Percentiles rank a stretch among this genome's conserved stretches.
Evolutionary conservation across 129 eudicot genomes (phyloP).

Genomic region (sunflower (Helianthus annuus)): HanXRQr2.0-SUNRISE NC_035441.2:57741895-57742394

Average conservation of each 20-base stretch:
- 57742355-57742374: conserved; percentile 99
- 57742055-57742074: conserved; percentile 52
- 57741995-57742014: conserved; percentile 56
- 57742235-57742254: conserved; percentile 86
- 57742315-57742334: conserved; percentile 94
- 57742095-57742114: conserved; percentile 40
- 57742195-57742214: conserved; percentile 90
- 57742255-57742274: conserved; percentile 80
- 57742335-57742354: conserved; percentile 87
- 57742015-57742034: conserved; percentile 67
- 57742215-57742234: conserved; percentile 94
- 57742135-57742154: conserved; percentile 29
- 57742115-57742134: conserved; percentile 43
- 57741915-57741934: conserved; percentile 18
- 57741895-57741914: not conserved
- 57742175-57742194: conserved; percentile 73
- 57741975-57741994: conserved; percentile 61
- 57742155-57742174: conserved; percentile 43
- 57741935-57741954: conserved; percentile 95
- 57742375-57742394: conserved; percentile 81
- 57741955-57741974: conserved; percentile 74
- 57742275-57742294: conserved; percentile 86
- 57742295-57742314: conserved; percentile 92
- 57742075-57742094: conserved; percentile 25
- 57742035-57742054: conserved; percentile 61